Conservation (phyloP, 352 stramenopile species). For the Globisporangium solare region DNA sequence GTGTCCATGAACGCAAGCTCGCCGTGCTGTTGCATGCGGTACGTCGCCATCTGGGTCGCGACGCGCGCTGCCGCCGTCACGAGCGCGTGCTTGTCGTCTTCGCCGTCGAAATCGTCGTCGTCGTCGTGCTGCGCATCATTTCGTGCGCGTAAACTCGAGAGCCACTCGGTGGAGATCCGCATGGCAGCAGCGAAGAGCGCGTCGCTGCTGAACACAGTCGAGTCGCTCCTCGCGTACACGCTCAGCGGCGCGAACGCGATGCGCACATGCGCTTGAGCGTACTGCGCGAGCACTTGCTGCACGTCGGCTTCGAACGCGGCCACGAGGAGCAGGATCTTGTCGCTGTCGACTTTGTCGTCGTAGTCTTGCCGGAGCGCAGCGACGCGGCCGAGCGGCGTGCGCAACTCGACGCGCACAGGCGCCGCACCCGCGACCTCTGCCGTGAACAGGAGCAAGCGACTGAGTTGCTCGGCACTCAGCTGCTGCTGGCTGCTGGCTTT, state of each 20-base stretch:
- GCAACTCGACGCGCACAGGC: conserved; percentile 3
- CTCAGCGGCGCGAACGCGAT: conserved; percentile 7
- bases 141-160: not conserved
- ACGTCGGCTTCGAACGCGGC: conserved; percentile 40
- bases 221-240: conserved; percentile 12
- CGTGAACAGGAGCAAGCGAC: conserved; percentile 41
- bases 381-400: conserved; percentile 5
- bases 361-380: conserved; percentile 6
- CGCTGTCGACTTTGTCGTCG: conserved; percentile 13
- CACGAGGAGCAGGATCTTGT: conserved; percentile 30
- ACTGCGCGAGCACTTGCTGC: conserved; percentile 2
- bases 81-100: conserved; percentile 22
- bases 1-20: conserved; percentile 21
- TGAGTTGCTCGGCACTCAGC: conserved; percentile 30
- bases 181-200: conserved; percentile 20
- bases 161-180: conserved; percentile 7
- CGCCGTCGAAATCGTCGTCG: conserved; percentile 1
- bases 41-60: conserved; percentile 34
- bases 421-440: conserved; percentile 16
- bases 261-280: not conserved
- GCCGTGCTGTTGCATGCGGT: conserved; percentile 29
- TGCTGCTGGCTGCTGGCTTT: not conserved
- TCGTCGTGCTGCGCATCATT: not conserved
- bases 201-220: conserved; percentile 16
- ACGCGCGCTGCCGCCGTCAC: conserved; percentile 27